Conservation (phyloP, 108 stramenopile species). For the Ochromonas danica region DNA sequence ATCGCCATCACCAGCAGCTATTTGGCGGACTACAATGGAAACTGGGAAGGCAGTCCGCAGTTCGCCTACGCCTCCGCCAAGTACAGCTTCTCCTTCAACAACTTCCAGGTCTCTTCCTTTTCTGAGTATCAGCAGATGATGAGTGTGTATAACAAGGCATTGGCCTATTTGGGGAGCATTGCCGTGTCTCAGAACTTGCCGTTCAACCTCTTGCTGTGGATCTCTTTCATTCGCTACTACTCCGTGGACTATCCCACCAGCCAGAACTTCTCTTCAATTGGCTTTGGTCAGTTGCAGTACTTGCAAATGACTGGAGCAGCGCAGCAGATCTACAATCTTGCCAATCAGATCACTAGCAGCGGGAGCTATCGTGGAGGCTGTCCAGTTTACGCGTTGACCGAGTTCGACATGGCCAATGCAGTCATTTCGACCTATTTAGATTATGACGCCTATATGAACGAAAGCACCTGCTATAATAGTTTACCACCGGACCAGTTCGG, state of each 20-base stretch:
- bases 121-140: not conserved
- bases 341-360: not conserved
- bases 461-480: not conserved
- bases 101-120: not conserved
- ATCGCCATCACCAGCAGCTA: not conserved
- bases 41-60: not conserved
- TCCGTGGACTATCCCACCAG: not conserved
- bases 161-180: not conserved
- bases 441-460: not conserved
- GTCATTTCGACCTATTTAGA: not conserved
- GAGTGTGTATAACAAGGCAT: not conserved
- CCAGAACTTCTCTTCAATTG: not conserved
- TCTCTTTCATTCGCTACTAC: not conserved
- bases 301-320: constrained; percentile 1
- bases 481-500: not conserved
- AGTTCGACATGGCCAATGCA: not conserved
- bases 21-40: not conserved
- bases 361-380: not conserved
- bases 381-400: not conserved
- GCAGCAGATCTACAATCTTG: not conserved
- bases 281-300: not conserved
- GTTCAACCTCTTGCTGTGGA: constrained; percentile 4
- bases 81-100: not conserved
- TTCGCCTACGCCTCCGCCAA: not conserved
- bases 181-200: not conserved